These are phyloP conservation scores for Russula foetens DNA, from an alignment of 768 basidiomycete genomes.

Conservation along the genomic window DNA sequence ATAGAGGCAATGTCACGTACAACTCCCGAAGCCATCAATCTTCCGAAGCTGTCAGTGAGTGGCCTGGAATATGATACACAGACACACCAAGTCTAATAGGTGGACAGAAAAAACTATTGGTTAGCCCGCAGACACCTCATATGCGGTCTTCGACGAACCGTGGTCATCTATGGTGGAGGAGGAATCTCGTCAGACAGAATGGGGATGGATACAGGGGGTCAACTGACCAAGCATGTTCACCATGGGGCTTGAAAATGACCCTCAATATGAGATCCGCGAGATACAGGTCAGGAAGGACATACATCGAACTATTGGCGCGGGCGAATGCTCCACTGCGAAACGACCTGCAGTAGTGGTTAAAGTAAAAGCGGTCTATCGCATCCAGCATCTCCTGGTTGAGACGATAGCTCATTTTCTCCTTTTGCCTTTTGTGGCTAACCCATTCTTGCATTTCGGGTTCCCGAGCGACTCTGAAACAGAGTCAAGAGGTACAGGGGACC, in stretches of 20 bases:
- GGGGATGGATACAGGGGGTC: background rate
- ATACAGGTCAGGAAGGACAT: slow-evolving; percentile 27
- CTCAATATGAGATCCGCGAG: background rate
- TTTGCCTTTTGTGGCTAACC: slow-evolving; percentile 51
- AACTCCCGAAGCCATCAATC: slow-evolving; percentile 83
- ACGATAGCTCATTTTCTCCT: slow-evolving; percentile 48
- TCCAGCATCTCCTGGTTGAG: slow-evolving; percentile 63
- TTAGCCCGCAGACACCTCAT: background rate
- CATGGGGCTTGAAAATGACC: slow-evolving; percentile 54
- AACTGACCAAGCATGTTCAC: slow-evolving; percentile 72
- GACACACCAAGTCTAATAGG: slow-evolving; percentile 6
- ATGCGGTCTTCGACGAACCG: slow-evolving; percentile 37
- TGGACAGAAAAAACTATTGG: background rate
- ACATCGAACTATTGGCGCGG: slow-evolving; percentile 86
- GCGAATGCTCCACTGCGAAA: slow-evolving; percentile 90
- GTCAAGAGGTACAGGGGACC: background rate
- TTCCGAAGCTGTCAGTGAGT: slow-evolving; percentile 21
- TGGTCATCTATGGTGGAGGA: slow-evolving; percentile 56
- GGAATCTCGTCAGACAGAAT: background rate
- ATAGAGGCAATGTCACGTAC: slow-evolving; percentile 35
- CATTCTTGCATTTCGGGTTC: slow-evolving; percentile 89
- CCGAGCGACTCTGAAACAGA: slow-evolving; percentile 50
- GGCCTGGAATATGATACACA: background rate
- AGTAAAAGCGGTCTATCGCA: slow-evolving; percentile 82
- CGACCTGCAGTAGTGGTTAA: slow-evolving; percentile 82